These are phyloP conservation scores for Marvania coccoides DNA, from an alignment of 139 green algal genomes.

Conservation along the genomic window DNA sequence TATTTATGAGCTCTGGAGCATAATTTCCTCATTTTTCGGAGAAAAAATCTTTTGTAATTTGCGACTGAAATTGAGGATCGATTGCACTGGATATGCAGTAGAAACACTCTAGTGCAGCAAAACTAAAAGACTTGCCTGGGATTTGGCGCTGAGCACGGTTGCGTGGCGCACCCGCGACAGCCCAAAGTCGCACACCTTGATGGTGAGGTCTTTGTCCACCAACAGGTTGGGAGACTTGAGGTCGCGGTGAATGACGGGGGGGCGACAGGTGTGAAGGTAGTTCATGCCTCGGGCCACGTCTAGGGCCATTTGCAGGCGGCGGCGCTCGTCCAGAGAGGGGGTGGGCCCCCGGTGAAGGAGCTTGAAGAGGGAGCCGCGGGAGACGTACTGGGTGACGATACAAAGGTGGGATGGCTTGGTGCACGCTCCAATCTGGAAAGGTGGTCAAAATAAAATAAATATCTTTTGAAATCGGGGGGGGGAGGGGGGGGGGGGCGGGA, in stretches of 20 bases:
- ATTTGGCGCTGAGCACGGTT: slow-evolving; percentile 55
- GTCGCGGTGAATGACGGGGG: slow-evolving; percentile 72
- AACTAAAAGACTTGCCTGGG: no score
- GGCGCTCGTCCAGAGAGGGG: slow-evolving; percentile 40
- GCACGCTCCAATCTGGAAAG: slow-evolving; percentile 42
- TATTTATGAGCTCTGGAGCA: no score
- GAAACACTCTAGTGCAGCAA: neutral
- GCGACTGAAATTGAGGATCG: neutral
- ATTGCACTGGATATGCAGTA: neutral
- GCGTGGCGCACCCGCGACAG: slow-evolving; percentile 57
- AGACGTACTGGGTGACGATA: slow-evolving; percentile 72
- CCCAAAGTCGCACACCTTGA: slow-evolving; percentile 92
- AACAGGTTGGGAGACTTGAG: slow-evolving; percentile 66
- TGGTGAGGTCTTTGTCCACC: slow-evolving; percentile 78
- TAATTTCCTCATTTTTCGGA: no score
- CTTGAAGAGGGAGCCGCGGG: slow-evolving; percentile 52
- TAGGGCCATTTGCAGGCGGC: slow-evolving; percentile 66
- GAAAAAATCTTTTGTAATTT: no score
- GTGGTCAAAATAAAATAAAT: no score
- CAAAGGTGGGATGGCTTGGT: slow-evolving; percentile 50
- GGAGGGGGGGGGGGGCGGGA: neutral
- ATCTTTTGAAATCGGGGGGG: neutral
- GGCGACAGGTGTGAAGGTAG: slow-evolving; percentile 68
- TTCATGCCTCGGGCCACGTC: slow-evolving; percentile 71
- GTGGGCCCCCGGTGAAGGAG: slow-evolving; percentile 47